A percentile compares a stretch with the other conserved stretches of the same genome.
Conservation (phyloP, 345 rosid species). For the Aquilaria sinensis region DNA sequence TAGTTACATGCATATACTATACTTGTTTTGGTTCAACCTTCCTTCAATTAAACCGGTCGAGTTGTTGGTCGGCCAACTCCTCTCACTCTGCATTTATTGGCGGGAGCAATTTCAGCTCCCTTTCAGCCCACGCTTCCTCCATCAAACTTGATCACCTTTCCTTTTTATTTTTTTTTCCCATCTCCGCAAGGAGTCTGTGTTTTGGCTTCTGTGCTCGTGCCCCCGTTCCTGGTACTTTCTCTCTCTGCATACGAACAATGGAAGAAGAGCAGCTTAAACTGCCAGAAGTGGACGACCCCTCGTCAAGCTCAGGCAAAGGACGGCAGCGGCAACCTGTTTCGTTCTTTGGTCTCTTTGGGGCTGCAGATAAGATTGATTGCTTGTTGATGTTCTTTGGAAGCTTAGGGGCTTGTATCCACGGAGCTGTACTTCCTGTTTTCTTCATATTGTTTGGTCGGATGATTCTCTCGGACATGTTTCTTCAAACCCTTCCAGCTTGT, state of each 20-base stretch:
- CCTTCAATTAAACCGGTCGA: too few species aligned
- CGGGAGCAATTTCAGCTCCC: too few species aligned
- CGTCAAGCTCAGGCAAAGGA: slow-evolving; percentile 7
- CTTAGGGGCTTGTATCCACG: slow-evolving; percentile 57
- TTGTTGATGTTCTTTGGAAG: slow-evolving; percentile 54
- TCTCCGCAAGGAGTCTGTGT: slow-evolving; percentile 16
- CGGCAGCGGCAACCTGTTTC: slow-evolving; percentile 25
- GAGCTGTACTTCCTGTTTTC: slow-evolving; percentile 67
- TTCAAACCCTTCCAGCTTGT: slow-evolving; percentile 39
- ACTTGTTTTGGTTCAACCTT: too few species aligned
- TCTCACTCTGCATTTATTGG: too few species aligned
- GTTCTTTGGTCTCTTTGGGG: slow-evolving; percentile 51
- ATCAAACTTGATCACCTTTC: too few species aligned
- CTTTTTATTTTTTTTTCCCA: background rate
- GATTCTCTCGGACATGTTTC: slow-evolving; percentile 65
- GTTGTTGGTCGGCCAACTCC: too few species aligned
- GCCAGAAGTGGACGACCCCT: slow-evolving; percentile 11
- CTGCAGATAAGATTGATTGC: slow-evolving; percentile 55
- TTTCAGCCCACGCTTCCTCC: too few species aligned
- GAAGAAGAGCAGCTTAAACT: slow-evolving; percentile 16
- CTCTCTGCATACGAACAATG: slow-evolving; percentile 13
- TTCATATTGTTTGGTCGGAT: slow-evolving; percentile 55
- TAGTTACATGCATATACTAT: too few species aligned
- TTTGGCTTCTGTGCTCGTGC: background rate
- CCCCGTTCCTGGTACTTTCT: background rate